Base-by-base conservation (phyloP, 805 yeast genomes). In the Metschnikowia peoriensis region DNA sequence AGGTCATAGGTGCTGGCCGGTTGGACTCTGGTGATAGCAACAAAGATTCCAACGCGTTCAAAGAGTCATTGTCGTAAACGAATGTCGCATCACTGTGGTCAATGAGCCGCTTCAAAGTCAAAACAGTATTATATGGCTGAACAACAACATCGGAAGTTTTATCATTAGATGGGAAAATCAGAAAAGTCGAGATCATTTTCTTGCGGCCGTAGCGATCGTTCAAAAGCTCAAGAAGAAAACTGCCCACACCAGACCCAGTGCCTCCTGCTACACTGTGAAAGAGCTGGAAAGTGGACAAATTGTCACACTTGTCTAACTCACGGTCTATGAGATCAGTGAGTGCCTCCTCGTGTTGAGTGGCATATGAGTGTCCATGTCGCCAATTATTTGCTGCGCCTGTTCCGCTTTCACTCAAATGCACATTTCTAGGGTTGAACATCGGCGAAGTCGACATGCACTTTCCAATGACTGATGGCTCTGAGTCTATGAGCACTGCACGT, bases 231-330 rank as follows among this genome's bases (percentile, higher is more conserved):
- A 94, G 69, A 42, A 94, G 60, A 51, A 81, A 80, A 0, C 96
- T 88, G 0, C 99, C 99, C 38, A 91, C 82, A 3, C 99, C 99
- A 0, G 97, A 88, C 0, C 99, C 99, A 0, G 99, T 94, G 39
- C 99, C 99, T 38, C 99, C 99, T 0, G 97, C 98, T 5, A 94
- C 96, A 4, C 97, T 88, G 69, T 94, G 99, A 47, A 92, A 68
- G 58, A 94, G 71, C 73, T 91, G 96, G 67, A 94, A 94, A 6
- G 96, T 96, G 58, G 92, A 94, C 49, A 91, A 72, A 51, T 86
- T 86, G 57, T 96, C 98, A 59, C 96, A 86, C 34, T 88, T 85
- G 64, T 94, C 99, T 40, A 91, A 78, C 62, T 94, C 97, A 50
- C 94, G 79, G 63, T 91, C 97, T 28, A 94, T 78, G 79, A 91